A percentile compares a stretch with the other conserved stretches of the same genome.
Evolutionary conservation across 345 rosid species (phyloP).

Genomic region (Sapria himalayana): DNA sequence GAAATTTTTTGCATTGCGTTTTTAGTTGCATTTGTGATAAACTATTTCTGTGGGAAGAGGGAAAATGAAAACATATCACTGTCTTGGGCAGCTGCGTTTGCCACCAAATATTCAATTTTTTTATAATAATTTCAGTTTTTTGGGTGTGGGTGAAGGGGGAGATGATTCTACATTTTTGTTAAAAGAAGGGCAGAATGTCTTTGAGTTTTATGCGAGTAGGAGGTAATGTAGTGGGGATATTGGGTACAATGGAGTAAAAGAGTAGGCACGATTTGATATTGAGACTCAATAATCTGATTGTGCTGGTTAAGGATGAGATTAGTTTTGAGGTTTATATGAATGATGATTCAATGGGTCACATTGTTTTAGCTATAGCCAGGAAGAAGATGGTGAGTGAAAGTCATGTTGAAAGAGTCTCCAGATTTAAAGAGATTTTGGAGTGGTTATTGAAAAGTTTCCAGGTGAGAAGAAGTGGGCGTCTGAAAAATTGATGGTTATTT

Average conservation of each 20-base stretch:
- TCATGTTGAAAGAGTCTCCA: conserved; percentile 62
- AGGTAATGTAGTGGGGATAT: conserved; percentile 71
- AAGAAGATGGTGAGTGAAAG: conserved; percentile 73
- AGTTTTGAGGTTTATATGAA: conserved; percentile 83
- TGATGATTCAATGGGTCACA: conserved; percentile 78
- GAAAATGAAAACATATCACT: conserved; percentile 74
- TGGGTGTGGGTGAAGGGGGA: conserved; percentile 62
- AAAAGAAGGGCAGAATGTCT: conserved; percentile 75
- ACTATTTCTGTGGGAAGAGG: conserved; percentile 66
- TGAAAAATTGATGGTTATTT: conserved; percentile 52
- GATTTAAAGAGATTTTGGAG: conserved; percentile 73
- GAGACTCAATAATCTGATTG: conserved; percentile 42
- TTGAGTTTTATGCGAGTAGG: conserved; percentile 87
- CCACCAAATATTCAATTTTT: conserved; percentile 46
- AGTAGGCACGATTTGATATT: conserved; percentile 87
- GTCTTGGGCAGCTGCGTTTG: conserved; percentile 80
- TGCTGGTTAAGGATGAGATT: conserved; percentile 83
- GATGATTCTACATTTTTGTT: conserved; percentile 72
- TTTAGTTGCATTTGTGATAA: conserved; percentile 38
- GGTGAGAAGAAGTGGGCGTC: conserved; percentile 64
- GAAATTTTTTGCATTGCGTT: conserved; percentile 51
- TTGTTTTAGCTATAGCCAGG: conserved; percentile 61
- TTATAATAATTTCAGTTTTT: conserved; percentile 61
- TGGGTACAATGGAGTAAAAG: conserved; percentile 89
- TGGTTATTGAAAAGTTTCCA: conserved; percentile 17